A percentile compares a stretch with the other conserved stretches of the same genome.
Evolutionary conservation across 2,329 filamentous ascomycete species (phyloP).

Genomic region (Rutstroemia sp.): DNA sequence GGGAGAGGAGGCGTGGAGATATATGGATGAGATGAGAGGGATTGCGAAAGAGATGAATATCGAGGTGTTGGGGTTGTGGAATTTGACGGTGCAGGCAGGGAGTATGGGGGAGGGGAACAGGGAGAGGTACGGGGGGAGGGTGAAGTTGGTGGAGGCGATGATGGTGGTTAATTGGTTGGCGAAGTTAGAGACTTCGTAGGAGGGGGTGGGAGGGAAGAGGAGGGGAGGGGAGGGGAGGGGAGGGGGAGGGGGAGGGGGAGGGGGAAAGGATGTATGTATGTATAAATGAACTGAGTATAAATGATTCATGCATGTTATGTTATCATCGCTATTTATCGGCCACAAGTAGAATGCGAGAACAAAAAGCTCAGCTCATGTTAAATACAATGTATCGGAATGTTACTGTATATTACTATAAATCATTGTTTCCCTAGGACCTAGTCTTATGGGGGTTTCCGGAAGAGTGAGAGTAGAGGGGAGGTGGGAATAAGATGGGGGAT

Average conservation of each 20-base stretch:
- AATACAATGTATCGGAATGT: too few species aligned
- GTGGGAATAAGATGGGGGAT: too few species aligned
- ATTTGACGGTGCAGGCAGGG: constrained; percentile 34
- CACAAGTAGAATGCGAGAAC: too few species aligned
- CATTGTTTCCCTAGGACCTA: too few species aligned
- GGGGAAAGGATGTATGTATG: neutral
- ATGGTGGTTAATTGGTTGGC: constrained; percentile 32
- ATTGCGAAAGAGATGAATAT: constrained; percentile 31
- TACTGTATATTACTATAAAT: too few species aligned
- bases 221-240: neutral
- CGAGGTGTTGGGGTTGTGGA: constrained; percentile 37
- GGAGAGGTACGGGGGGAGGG: constrained; percentile 32
- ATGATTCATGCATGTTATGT: too few species aligned
- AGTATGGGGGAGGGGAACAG: constrained; percentile 30
- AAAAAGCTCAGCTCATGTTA: too few species aligned
- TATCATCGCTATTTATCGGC: too few species aligned
- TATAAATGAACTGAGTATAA: too few species aligned
- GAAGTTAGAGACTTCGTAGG: constrained; percentile 26
- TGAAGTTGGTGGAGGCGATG: constrained; percentile 35
- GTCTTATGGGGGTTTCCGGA: too few species aligned
- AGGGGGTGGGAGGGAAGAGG: neutral
- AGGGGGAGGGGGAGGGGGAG: neutral
- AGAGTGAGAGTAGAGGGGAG: too few species aligned
- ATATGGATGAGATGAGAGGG: constrained; percentile 28
- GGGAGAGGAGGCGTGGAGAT: constrained; percentile 30